phyloP scores from a whole-genome alignment of 352 stramenopile species.

The Globisporangium recalcitrans region DNA sequence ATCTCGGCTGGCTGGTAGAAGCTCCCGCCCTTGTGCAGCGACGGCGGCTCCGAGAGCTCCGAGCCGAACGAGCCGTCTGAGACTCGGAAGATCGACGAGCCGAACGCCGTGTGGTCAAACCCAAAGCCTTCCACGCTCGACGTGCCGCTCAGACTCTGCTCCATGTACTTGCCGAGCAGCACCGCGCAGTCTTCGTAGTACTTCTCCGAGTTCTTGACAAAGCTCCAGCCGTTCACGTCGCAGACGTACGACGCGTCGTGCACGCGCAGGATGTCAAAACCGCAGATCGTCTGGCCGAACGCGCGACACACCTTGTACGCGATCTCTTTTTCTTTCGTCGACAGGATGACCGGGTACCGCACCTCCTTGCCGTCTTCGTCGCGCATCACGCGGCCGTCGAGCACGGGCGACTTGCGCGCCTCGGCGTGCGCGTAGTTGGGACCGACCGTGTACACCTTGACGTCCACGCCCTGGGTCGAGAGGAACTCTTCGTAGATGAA shows the following conservation, averaged over 20 bases:
- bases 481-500: constrained; percentile 99
- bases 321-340: constrained; percentile 98
- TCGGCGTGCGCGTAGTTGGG: constrained; percentile 99
- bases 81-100: constrained; percentile 60
- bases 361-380: constrained; percentile 98
- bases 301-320: constrained; percentile 84
- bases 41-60: constrained; percentile 58
- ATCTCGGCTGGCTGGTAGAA: constrained; percentile 16
- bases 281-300: constrained; percentile 94
- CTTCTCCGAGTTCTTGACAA: constrained; percentile 99
- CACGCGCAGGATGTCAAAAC: constrained; percentile 98
- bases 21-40: constrained; percentile 18
- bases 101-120: constrained; percentile 45
- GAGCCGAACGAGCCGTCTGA: constrained; percentile 33
- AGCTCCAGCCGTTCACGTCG: constrained; percentile 99
- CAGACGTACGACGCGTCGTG: constrained; percentile 94
- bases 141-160: constrained; percentile 41
- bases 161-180: constrained; percentile 86
- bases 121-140: constrained; percentile 38
- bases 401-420: constrained; percentile 97
- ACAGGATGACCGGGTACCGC: constrained; percentile 98
- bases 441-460: constrained; percentile 99
- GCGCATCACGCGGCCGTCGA: constrained; percentile 97
- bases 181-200: constrained; percentile 98
- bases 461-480: constrained; percentile 98